Base-by-base conservation (phyloP, 2,329 filamentous ascomycete species). In the Paecilomyces fulvus region DNA sequence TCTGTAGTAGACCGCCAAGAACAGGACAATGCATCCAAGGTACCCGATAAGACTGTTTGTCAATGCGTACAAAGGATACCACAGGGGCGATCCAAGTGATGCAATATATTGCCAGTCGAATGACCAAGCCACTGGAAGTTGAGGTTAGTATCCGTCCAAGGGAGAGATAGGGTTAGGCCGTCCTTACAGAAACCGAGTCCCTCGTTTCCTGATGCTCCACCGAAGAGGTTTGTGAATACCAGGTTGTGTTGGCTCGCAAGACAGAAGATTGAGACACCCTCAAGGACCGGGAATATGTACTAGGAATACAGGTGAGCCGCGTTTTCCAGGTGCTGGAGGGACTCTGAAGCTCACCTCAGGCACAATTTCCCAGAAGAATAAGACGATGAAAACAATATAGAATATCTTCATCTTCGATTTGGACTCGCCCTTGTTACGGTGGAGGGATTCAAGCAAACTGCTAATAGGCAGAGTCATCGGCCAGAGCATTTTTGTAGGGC, bases 401-500 rank as follows among this genome's bases (percentile, higher is more conserved):
- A 70, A 70, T 23, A 73, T 49, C 49, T 58, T 60, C 20, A 67
- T 56, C n/a, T 56, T 56, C 10, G 61, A 70, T 51, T 69, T 73
- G 1, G 72, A 75, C 30, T 73, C 70, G 0, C 60, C 30, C 54
- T 70, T 73, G 50, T 73, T 65, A 20, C 65, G 60, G 56, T 76
- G 75, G 14, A 77, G 61, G 9, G 72, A 71, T 56, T 77, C 71
- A 8, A 77, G 63, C 31, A 77, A 59, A 8, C 70, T 69, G 11
- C 62, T 69, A 30, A 75, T 61, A 0, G 70, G 73, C 12, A 75
- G 59, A 48, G 69, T 70, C 54, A 67, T 64, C 1, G 75, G 77
- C 70, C 73, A 79, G n/a, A 78, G 61, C 67, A 81, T 78, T 56
- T 76, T 76, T 14, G 76, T 78, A 0, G 79, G 78, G 57, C 77